A percentile compares a stretch with the other conserved stretches of the same genome.
Evolutionary conservation across 805 yeast species (phyloP).

Genomic region (Teunomyces stri): DNA sequence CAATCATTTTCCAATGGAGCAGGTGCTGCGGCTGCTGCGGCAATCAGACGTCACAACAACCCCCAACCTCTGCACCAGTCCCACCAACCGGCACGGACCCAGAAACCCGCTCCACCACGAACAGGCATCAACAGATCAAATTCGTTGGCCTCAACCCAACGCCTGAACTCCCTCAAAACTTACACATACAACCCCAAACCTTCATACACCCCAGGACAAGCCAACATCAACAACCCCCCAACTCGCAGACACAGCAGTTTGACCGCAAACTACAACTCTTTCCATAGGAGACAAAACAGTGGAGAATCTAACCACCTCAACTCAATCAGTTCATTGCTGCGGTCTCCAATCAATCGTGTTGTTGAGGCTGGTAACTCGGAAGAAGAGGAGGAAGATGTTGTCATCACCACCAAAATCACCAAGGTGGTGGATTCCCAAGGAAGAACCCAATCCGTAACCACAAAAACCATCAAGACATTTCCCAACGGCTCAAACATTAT

Average conservation of each 20-base stretch:
- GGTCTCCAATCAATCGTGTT: slow-evolving; percentile 1
- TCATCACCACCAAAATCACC: slow-evolving; percentile 42
- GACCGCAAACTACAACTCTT: neutral
- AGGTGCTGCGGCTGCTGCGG: slow-evolving; percentile 43
- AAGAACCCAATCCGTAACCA: slow-evolving; percentile 38
- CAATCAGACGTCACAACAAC: slow-evolving; percentile 31
- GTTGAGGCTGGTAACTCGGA: slow-evolving; percentile 14
- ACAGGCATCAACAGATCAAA: slow-evolving; percentile 13
- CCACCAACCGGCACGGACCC: slow-evolving; percentile 3
- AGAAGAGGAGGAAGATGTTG: slow-evolving; percentile 19
- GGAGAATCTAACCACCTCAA: neutral
- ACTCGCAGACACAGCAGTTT: slow-evolving; percentile 4
- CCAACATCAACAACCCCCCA: slow-evolving; percentile 1
- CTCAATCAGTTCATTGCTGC: slow-evolving; percentile 5
- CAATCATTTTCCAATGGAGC: slow-evolving; percentile 31
- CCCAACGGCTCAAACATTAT: slow-evolving; percentile 44
- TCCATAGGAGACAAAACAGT: neutral
- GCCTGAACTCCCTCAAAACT: slow-evolving; percentile 34
- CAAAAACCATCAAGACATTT: slow-evolving; percentile 33
- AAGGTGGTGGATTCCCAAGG: slow-evolving; percentile 40
- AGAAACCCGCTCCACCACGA: neutral
- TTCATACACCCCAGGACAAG: slow-evolving; percentile 33
- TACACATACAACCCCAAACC: slow-evolving; percentile 40
- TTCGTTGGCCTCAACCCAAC: slow-evolving; percentile 18
- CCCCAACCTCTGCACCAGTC: slow-evolving; percentile 6